These are phyloP conservation scores for Mucuna pruriens DNA, from an alignment of 306 rosid genomes.

Conservation along the genomic window DNA sequence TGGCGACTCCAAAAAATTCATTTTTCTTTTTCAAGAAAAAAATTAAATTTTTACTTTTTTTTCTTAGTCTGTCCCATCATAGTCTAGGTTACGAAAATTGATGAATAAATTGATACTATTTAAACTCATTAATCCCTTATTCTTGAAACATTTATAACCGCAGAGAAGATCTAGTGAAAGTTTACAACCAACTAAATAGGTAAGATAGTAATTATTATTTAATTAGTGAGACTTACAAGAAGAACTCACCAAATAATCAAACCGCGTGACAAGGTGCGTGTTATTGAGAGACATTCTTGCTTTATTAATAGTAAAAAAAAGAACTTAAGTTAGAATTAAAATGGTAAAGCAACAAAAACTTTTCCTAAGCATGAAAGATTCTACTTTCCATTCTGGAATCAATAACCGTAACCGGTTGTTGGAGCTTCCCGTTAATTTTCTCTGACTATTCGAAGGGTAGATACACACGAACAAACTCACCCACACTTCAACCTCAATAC, in stretches of 20 bases:
- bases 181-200: neutral
- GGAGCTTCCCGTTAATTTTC: slow-evolving; percentile 9
- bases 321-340: neutral
- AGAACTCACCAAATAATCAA: neutral
- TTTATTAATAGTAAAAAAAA: neutral
- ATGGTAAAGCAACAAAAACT: neutral
- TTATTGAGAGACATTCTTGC: neutral
- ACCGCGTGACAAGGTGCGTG: neutral
- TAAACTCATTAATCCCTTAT: too few relatives aligned
- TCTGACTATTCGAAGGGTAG: slow-evolving; percentile 8
- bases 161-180: too few relatives aligned
- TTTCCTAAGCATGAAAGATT: neutral
- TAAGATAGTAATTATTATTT: neutral
- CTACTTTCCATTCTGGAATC: neutral
- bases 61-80: too few relatives aligned
- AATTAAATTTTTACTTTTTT: too few relatives aligned
- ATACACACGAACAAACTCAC: neutral
- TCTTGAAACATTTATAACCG: neutral
- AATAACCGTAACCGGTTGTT: neutral
- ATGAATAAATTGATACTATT: neutral
- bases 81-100: too few relatives aligned
- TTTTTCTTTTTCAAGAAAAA: too few relatives aligned
- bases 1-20: too few relatives aligned
- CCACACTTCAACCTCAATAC: slow-evolving; percentile 1
- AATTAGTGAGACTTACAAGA: neutral